A percentile compares a stretch with the other conserved stretches of the same genome.
These are phyloP conservation scores for Phytophthora agathidicida DNA, from an alignment of 352 stramenopile genomes.

Conservation along the genomic window DNA sequence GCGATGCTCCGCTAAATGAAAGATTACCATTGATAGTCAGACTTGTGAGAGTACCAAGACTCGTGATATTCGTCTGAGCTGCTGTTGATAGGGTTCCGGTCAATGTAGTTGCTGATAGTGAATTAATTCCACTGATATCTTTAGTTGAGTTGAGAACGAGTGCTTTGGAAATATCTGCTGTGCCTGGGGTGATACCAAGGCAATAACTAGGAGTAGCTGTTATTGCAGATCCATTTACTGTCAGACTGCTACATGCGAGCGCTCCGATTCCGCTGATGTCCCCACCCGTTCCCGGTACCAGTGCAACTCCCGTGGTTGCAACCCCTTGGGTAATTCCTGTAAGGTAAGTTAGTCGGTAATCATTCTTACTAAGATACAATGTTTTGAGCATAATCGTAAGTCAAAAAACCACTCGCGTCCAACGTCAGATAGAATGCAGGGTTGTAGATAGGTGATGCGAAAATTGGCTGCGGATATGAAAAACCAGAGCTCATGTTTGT, in stretches of 20 bases:
- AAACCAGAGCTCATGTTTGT: slow-evolving; percentile 4
- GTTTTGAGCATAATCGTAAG: slow-evolving; percentile 4
- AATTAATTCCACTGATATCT: neutral
- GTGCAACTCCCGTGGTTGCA: neutral
- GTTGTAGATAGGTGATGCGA: slow-evolving; percentile 5
- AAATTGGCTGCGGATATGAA: slow-evolving; percentile 5
- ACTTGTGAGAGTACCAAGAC: no score
- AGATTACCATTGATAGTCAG: no score
- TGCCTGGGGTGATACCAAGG: neutral
- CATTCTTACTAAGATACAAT: slow-evolving; percentile 2
- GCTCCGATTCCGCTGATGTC: neutral
- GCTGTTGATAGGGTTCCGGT: no score
- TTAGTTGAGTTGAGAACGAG: slow-evolving; percentile 1
- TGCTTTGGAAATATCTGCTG: slow-evolving; percentile 2
- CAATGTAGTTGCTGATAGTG: neutral
- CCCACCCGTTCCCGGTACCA: neutral
- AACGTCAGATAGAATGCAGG: slow-evolving; percentile 7
- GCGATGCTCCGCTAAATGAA: no score
- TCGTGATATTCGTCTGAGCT: no score
- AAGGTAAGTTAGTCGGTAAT: slow-evolving; percentile 1
- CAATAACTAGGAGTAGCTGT: neutral
- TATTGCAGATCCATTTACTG: neutral
- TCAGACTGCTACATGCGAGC: neutral
- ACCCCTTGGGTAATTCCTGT: no score
- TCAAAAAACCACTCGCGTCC: neutral